These are phyloP conservation scores for Pogostemon cablin DNA, from an alignment of 257 asterid species.

Conservation along the genomic window DNA sequence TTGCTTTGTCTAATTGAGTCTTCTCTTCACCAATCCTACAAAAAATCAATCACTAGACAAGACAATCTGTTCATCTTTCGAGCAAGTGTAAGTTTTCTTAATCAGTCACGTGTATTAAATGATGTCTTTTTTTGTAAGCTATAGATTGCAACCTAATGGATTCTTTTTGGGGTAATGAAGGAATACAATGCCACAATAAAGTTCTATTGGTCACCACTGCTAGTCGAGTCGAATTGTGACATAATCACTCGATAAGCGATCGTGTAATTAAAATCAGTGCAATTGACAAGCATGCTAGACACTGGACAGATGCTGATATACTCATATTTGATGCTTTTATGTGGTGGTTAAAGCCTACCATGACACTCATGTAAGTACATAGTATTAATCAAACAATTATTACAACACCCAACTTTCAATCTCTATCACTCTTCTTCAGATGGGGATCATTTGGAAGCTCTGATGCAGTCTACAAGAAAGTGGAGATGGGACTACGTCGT, in stretches of 20 bases:
- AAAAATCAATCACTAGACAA: slow-evolving; percentile 7
- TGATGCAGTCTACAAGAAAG: slow-evolving; percentile 16
- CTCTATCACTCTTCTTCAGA: slow-evolving; percentile 27
- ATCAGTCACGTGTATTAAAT: too few species aligned
- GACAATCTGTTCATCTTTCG: slow-evolving; percentile 42
- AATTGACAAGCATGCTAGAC: slow-evolving; percentile 73
- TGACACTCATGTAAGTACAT: slow-evolving; percentile 61
- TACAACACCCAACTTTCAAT: too few species aligned
- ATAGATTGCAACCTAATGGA: too few species aligned
- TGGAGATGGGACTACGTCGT: neutral
- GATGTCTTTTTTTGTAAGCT: too few species aligned
- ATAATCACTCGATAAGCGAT: slow-evolving; percentile 43
- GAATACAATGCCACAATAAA: slow-evolving; percentile 76
- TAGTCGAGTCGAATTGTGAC: slow-evolving; percentile 85
- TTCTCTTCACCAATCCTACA: slow-evolving; percentile 40
- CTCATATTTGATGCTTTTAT: slow-evolving; percentile 69
- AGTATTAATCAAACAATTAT: too few species aligned
- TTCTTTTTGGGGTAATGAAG: slow-evolving; percentile 36
- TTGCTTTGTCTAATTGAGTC: slow-evolving; percentile 65
- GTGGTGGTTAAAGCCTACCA: slow-evolving; percentile 72
- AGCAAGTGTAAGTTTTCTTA: slow-evolving; percentile 39
- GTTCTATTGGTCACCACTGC: slow-evolving; percentile 86
- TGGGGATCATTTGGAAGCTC: slow-evolving; percentile 54
- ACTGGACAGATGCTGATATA: slow-evolving; percentile 81
- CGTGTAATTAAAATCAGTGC: slow-evolving; percentile 50